These are phyloP conservation scores for Acanthamoeba triangularis DNA, from an alignment of 208 protist species.

Conservation along the genomic window DNA sequence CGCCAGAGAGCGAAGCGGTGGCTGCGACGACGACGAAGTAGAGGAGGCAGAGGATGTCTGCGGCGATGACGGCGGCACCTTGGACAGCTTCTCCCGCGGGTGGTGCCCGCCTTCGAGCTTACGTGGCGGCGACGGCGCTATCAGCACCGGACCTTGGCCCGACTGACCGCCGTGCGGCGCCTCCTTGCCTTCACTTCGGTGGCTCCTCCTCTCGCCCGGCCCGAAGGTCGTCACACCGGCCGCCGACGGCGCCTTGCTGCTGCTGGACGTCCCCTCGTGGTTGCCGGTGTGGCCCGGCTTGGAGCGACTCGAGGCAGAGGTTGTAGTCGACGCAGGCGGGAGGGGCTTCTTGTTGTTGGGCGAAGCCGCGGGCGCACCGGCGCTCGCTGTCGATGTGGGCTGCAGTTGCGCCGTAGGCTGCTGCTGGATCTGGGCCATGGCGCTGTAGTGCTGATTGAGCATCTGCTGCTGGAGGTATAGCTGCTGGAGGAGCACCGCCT, in stretches of 20 bases:
- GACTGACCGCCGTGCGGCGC: too few relatives aligned
- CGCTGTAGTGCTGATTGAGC: background rate
- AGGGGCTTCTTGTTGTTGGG: background rate
- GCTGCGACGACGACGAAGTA: background rate
- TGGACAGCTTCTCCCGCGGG: background rate
- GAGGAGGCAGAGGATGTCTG: background rate
- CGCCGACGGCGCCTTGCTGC: background rate
- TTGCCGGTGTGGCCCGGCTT: background rate
- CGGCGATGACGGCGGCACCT: background rate
- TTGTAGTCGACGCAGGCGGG: background rate
- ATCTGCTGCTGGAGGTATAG: constrained; percentile 19
- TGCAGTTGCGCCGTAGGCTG: constrained; percentile 6
- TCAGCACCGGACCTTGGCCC: background rate
- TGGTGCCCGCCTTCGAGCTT: background rate
- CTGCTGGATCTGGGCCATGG: background rate
- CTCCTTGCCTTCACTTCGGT: background rate
- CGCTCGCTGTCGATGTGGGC: background rate
- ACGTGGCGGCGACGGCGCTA: background rate
- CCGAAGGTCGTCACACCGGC: background rate
- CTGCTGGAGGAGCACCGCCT: constrained; percentile 10
- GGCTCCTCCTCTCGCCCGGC: constrained; percentile 1
- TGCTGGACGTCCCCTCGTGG: background rate
- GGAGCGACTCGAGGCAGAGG: background rate
- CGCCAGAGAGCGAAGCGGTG: background rate
- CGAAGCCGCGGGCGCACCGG: background rate